Conservation (phyloP, 2,329 filamentous ascomycete genomes). For the Aspergillus felis region DNA sequence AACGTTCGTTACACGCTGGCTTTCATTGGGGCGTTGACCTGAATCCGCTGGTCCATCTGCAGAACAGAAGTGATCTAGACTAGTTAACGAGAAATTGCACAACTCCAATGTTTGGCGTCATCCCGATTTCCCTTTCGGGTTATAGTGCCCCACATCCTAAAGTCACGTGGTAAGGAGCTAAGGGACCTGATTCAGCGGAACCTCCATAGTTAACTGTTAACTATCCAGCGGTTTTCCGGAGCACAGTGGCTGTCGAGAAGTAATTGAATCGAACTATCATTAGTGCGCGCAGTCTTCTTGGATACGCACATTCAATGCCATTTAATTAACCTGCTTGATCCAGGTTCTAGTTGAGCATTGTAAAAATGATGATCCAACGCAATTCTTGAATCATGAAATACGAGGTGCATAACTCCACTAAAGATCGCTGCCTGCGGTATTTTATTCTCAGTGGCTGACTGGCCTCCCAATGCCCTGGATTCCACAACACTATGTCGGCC, state of each 20-base stretch:
- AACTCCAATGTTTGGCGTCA: slow-evolving; percentile 19
- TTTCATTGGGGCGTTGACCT: slow-evolving; percentile 5
- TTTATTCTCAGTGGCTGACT: neutral
- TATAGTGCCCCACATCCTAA: slow-evolving; percentile 4
- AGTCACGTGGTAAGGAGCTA: slow-evolving; percentile 12
- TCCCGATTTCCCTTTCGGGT: slow-evolving; percentile 20
- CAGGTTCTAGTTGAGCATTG: neutral
- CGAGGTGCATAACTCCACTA: neutral
- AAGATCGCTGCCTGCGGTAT: neutral
- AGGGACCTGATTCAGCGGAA: slow-evolving; percentile 6
- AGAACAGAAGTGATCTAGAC: slow-evolving; percentile 2
- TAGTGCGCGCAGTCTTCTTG: neutral
- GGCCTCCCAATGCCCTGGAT: neutral
- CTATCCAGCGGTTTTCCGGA: neutral
- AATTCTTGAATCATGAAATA: neutral
- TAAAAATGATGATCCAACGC: neutral
- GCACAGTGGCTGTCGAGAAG: neutral
- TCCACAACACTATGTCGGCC: neutral
- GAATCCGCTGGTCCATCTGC: slow-evolving; percentile 4
- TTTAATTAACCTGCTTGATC: neutral
- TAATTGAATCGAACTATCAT: neutral
- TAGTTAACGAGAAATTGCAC: slow-evolving; percentile 2
- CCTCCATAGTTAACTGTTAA: too few species aligned
- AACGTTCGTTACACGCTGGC: slow-evolving; percentile 5
- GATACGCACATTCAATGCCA: neutral